A percentile compares a stretch with the other conserved stretches of the same genome.
These are phyloP conservation scores for Larix kaempferi DNA, from an alignment of 75 land plant genomes.

Conservation along the genomic window DNA sequence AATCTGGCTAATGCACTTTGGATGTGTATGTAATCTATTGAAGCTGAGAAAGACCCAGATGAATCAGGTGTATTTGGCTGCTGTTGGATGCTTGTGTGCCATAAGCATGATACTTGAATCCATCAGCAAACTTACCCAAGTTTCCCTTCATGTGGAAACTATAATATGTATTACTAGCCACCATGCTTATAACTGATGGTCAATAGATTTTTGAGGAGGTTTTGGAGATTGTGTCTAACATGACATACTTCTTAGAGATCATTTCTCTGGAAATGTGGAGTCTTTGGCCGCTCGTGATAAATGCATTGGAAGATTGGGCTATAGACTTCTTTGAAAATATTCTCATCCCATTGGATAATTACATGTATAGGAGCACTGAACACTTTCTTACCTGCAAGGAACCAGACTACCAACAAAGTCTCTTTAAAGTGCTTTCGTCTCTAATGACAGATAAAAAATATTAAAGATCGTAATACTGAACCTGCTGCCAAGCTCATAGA, in stretches of 20 bases:
- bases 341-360: conserved; percentile 96
- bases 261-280: conserved; percentile 99
- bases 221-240: conserved; percentile 95
- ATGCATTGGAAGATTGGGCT: conserved; percentile 93
- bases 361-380: conserved; percentile 89
- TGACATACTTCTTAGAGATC: conserved; percentile 92
- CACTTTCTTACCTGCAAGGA: conserved; percentile 94
- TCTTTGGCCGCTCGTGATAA: conserved; percentile 94
- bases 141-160: no score
- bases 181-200: no score
- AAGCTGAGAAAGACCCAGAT: no score
- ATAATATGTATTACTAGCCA: no score
- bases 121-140: no score
- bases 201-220: conserved; percentile 99
- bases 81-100: no score
- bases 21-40: no score
- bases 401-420: conserved; percentile 96
- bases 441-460: conserved; percentile 77
- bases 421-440: conserved; percentile 81
- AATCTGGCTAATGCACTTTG: no score
- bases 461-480: conserved; percentile 88
- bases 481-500: conserved; percentile 98
- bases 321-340: conserved; percentile 97
- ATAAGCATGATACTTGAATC: no score
- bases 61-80: no score